A percentile compares a stretch with the other conserved stretches of the same genome.
Evolutionary conservation across 225 moss, liverwort and hornwort genomes (phyloP).

Genomic region (Bryoerythrophyllum caledonicum): DNA sequence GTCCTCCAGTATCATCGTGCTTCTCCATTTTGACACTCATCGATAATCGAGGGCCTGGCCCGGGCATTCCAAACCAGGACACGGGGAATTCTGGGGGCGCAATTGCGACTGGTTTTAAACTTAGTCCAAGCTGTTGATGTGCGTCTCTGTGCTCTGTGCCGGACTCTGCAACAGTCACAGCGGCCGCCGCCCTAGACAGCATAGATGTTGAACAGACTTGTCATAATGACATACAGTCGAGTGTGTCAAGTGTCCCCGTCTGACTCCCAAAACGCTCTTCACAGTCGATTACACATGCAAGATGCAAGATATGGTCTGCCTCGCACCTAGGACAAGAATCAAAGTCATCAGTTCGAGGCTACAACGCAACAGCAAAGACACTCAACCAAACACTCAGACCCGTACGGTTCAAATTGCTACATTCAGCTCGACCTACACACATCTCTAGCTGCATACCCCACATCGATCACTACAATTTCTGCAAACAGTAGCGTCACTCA

Average conservation of each 20-base stretch:
- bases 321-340: not conserved
- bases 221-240: slow-evolving; percentile 9
- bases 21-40: slow-evolving; percentile 96
- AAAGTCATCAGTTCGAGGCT: not conserved
- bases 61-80: slow-evolving; percentile 86
- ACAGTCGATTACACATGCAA: not conserved
- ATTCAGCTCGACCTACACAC: not conserved
- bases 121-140: not conserved
- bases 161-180: slow-evolving; percentile 18
- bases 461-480: not conserved
- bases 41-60: slow-evolving; percentile 72
- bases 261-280: not conserved
- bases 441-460: not conserved
- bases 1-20: slow-evolving; percentile 69
- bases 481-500: not conserved
- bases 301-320: not conserved
- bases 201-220: not conserved
- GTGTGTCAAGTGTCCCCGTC: not conserved
- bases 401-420: not conserved
- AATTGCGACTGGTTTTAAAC: slow-evolving; percentile 44
- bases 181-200: slow-evolving; percentile 19
- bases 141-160: slow-evolving; percentile 1
- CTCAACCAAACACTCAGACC: not conserved
- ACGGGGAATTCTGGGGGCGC: slow-evolving; percentile 65
- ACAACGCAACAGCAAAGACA: not conserved